Base-by-base conservation (phyloP, 176 grass and related monocot species). In the Rhipidocladum racemiflorum region DNA sequence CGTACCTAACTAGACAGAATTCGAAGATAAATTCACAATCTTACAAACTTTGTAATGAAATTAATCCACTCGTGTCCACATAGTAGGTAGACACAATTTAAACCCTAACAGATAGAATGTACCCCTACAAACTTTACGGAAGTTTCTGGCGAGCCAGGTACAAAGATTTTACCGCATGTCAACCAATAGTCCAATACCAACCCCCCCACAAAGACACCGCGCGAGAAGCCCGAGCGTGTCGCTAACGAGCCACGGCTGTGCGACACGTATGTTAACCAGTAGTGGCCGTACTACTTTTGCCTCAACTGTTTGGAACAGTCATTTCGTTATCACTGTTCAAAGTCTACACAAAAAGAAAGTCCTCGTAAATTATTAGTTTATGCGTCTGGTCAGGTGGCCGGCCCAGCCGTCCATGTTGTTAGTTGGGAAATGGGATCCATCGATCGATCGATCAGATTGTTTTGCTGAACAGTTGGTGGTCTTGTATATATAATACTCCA, bases 381-480 rank as follows among this genome's bases (percentile, higher is more conserved):
- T 24, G 61, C 44, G 13, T 76, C 53, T 7, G 25, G 75, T 61
- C 72, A 55, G 79, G 65, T 78, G 81, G 80, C 64, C 68, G 81
- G 80, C 64, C 68, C 61, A 48, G 74, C 44, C 28, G 43, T 60
- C 60, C 59, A 65, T 20, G 79, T 82, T 40, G 65, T 87, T 61
- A 18, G 79, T 70, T 82, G 51, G 80, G 34, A 32, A 71, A 51
- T 82, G 61, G 81, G 35, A 71, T 72, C 59, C 35, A 46, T n/a
- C 27, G 56, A 9, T 45, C 27, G 56, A 9, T 45, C 65, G 73
- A 74, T 65, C 68, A 60, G 79, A 80, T 69, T 65, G 17, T 70
- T 53, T 17, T 54, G 78, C 69, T 75, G 51, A 80, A 53, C 53
- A 14, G 68, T 80, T 71, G 20, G 40, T 43, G 56, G 24, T 62